A percentile compares a stretch with the other conserved stretches of the same genome.
Evolutionary conservation across 768 basidiomycete species (phyloP).

Genomic region (Lentinula raphanica): DNA sequence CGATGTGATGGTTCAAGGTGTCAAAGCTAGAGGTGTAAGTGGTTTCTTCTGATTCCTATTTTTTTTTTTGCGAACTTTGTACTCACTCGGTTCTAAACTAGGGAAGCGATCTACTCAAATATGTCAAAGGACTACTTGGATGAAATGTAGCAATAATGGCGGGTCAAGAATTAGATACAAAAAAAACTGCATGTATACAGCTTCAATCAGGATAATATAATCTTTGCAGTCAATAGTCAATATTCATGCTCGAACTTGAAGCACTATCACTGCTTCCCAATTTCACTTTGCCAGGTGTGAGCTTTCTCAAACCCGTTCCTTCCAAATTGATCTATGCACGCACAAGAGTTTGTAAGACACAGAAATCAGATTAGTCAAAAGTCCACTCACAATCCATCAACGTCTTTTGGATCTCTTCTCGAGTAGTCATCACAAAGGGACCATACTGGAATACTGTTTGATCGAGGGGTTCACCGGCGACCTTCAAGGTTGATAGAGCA

Average conservation of each 20-base stretch:
- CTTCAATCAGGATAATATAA: too few species aligned
- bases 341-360: too few species aligned
- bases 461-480: constrained; percentile 84
- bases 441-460: constrained; percentile 86
- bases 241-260: too few species aligned
- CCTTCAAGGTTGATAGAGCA: constrained; percentile 22
- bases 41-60: too few species aligned
- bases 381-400: constrained; percentile 75
- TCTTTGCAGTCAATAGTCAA: too few species aligned
- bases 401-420: constrained; percentile 77
- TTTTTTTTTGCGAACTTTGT: too few species aligned
- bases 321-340: constrained; percentile 72
- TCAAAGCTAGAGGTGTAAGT: constrained; percentile 66
- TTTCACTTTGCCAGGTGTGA: constrained; percentile 81
- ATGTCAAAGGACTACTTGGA: constrained; percentile 63
- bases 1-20: constrained; percentile 71
- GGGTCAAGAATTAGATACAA: too few species aligned
- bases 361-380: constrained; percentile 9
- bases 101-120: constrained; percentile 68
- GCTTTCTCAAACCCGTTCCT: constrained; percentile 90
- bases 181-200: too few species aligned
- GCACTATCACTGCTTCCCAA: constrained; percentile 41
- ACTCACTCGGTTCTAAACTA: too few species aligned
- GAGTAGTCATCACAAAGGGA: constrained; percentile 82
- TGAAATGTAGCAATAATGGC: constrained; percentile 16